Percentiles rank a stretch among this genome's conserved stretches.
Conservation (phyloP, 23 red algal genomes). For the Gracilaria caudata region DNA sequence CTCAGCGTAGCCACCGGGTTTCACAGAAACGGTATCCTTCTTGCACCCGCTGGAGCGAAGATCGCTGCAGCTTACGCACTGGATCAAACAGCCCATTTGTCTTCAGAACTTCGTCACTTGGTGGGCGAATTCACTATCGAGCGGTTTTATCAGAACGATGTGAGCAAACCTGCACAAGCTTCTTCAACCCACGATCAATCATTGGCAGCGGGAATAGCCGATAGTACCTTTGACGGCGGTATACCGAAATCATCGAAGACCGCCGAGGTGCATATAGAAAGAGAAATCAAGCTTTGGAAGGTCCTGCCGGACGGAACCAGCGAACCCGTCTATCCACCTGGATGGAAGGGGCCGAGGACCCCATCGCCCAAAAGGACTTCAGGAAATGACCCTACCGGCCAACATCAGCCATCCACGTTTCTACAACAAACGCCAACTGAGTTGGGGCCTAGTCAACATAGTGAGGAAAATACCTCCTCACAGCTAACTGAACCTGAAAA, state of each 20-base stretch:
- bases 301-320: slow-evolving; percentile 20
- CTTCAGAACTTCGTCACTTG: slow-evolving; percentile 33
- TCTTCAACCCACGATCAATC: not conserved
- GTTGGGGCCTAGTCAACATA: not conserved
- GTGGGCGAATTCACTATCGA: slow-evolving; percentile 52
- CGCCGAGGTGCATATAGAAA: too few species aligned
- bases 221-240: too few species aligned
- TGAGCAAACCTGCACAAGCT: not conserved
- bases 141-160: slow-evolving; percentile 35
- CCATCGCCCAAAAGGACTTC: not conserved
- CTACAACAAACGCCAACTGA: not conserved
- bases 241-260: not conserved
- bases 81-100: slow-evolving; percentile 16
- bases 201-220: not conserved
- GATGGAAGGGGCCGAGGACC: slow-evolving; percentile 3
- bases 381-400: too few species aligned
- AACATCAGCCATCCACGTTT: not conserved
- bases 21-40: slow-evolving; percentile 93
- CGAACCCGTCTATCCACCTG: slow-evolving; percentile 32
- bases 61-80: slow-evolving; percentile 62
- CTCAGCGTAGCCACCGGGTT: slow-evolving; percentile 76
- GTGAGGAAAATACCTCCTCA: not conserved
- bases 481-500: not conserved
- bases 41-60: slow-evolving; percentile 77
- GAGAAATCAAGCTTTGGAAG: slow-evolving; percentile 31